Evolutionary conservation across 2,329 filamentous ascomycete genomes (phyloP).

Genomic region (Chaetomium sp.): DNA sequence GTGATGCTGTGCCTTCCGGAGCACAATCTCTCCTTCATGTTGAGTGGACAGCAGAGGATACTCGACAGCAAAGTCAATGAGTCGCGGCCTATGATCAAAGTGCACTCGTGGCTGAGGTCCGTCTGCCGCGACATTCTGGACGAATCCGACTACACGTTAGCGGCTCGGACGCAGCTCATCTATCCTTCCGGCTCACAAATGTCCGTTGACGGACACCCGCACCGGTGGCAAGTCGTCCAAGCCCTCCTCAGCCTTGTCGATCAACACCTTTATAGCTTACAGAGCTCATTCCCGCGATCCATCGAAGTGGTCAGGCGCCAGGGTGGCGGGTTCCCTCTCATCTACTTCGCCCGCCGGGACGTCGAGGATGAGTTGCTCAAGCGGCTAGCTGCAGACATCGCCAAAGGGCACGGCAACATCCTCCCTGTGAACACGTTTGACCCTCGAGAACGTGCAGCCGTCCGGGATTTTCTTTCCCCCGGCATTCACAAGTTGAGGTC

Average conservation of each 20-base stretch:
- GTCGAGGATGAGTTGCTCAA: slow-evolving; percentile 49
- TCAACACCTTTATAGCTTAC: slow-evolving; percentile 43
- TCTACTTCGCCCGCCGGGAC: slow-evolving; percentile 56
- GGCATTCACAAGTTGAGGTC: background rate
- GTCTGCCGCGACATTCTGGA: slow-evolving; percentile 64
- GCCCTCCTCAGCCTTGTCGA: slow-evolving; percentile 47
- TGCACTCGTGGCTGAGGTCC: slow-evolving; percentile 53
- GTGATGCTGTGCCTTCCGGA: slow-evolving; percentile 64
- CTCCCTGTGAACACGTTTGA: slow-evolving; percentile 32
- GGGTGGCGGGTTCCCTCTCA: slow-evolving; percentile 53
- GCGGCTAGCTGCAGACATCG: slow-evolving; percentile 47
- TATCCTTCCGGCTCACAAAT: slow-evolving; percentile 56
- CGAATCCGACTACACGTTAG: slow-evolving; percentile 61
- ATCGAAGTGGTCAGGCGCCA: slow-evolving; percentile 51
- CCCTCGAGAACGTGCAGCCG: background rate
- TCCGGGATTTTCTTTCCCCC: background rate
- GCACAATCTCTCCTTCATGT: slow-evolving; percentile 64
- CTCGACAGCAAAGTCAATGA: slow-evolving; percentile 48
- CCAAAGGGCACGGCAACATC: slow-evolving; percentile 38
- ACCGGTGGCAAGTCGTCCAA: slow-evolving; percentile 54
- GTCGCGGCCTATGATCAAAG: slow-evolving; percentile 53
- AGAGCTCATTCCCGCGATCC: slow-evolving; percentile 41
- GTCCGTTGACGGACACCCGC: slow-evolving; percentile 54
- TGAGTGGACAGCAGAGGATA: slow-evolving; percentile 61
- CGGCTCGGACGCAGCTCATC: slow-evolving; percentile 58